Evolutionary conservation across 805 yeast species (phyloP).

Genomic region (Candida nemodendra): DNA sequence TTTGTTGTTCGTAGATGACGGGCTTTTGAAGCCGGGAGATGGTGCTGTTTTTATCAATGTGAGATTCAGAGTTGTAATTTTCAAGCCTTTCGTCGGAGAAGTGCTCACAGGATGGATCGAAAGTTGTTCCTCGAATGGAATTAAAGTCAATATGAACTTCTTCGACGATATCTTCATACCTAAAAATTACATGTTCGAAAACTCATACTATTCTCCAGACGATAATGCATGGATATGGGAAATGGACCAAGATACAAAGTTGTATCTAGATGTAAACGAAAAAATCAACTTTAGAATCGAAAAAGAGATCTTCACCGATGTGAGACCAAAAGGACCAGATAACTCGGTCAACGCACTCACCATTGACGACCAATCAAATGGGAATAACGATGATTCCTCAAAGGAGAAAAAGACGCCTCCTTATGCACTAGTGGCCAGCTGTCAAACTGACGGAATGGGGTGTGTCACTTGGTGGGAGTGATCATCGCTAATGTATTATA

Average conservation of each 20-base stretch:
- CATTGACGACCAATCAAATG: conserved; percentile 21
- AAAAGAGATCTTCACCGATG: conserved; percentile 79
- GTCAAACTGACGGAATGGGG: conserved; percentile 97
- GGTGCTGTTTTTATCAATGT: conserved; percentile 83
- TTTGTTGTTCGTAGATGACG: conserved; percentile 77
- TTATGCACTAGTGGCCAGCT: conserved; percentile 81
- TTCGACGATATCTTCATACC: conserved; percentile 94
- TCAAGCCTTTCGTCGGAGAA: conserved; percentile 95
- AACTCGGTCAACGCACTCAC: conserved; percentile 39
- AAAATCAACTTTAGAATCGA: conserved; percentile 89
- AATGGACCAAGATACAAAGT: conserved; percentile 66
- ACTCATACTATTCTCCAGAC: conserved; percentile 39
- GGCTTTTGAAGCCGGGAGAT: conserved; percentile 89
- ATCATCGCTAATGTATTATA: background rate
- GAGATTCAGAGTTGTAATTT: conserved; percentile 71
- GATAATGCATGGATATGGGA: conserved; percentile 97
- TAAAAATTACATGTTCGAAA: conserved; percentile 73
- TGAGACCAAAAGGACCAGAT: conserved; percentile 72
- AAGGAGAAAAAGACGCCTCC: conserved; percentile 58
- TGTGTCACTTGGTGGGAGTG: conserved; percentile 93
- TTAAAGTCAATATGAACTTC: conserved; percentile 79
- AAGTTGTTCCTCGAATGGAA: conserved; percentile 83
- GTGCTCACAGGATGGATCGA: conserved; percentile 90
- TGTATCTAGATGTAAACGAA: conserved; percentile 87
- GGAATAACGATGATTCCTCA: conserved; percentile 22